Evolutionary conservation across 495 filamentous ascomycete genomes (phyloP).

Genomic region (Penicillium flavigenum): DNA sequence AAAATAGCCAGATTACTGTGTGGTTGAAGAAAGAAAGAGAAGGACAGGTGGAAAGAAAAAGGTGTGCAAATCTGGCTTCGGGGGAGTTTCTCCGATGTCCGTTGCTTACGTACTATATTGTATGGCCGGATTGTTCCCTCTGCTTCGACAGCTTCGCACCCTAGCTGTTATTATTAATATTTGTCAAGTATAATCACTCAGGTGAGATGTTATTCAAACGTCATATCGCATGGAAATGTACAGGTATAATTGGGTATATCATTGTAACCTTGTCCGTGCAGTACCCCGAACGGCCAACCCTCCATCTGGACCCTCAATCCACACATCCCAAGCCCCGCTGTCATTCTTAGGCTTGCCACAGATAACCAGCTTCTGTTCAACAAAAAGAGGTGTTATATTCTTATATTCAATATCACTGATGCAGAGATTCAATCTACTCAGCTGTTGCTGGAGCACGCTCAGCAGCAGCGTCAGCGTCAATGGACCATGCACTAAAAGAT

Average conservation of each 20-base stretch:
- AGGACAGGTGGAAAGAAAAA: conserved; percentile 22
- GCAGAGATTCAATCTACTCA: conserved; percentile 29
- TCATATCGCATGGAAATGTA: neutral
- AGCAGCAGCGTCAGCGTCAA: conserved; percentile 75
- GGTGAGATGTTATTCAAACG: no score
- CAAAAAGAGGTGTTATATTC: conserved; percentile 81
- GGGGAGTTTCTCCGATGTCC: conserved; percentile 23
- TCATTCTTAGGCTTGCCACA: conserved; percentile 49
- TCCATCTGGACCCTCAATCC: conserved; percentile 62
- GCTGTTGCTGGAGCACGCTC: conserved; percentile 53
- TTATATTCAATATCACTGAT: conserved; percentile 66
- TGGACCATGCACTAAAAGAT: conserved; percentile 82
- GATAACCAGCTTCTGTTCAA: conserved; percentile 60
- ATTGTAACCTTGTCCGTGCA: conserved; percentile 24
- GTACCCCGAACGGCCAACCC: conserved; percentile 62
- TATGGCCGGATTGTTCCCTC: conserved; percentile 5
- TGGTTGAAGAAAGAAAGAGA: conserved; percentile 15
- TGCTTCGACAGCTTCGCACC: neutral
- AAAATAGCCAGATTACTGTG: conserved; percentile 10
- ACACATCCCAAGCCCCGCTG: conserved; percentile 54
- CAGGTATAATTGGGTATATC: neutral
- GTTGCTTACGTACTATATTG: conserved; percentile 7
- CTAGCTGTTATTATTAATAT: neutral
- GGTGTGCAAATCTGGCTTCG: conserved; percentile 28
- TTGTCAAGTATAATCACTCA: neutral